Base-by-base conservation (phyloP, 1,284 basidiomycete species). In the Melampsora larici-populina region DNA sequence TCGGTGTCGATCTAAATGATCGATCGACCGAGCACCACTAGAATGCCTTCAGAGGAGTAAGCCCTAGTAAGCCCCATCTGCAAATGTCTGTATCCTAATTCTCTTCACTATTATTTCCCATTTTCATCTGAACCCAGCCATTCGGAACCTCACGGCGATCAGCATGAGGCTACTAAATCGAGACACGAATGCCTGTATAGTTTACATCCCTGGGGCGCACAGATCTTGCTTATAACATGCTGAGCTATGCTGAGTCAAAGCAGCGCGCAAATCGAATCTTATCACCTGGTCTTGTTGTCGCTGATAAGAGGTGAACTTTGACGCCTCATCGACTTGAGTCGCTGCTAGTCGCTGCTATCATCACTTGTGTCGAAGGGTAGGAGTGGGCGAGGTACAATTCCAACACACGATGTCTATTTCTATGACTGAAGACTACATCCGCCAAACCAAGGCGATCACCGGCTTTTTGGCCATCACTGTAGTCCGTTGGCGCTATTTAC, bases 401-500 rank as follows among this genome's bases (percentile, higher is more conserved):
- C 15, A 58, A 7, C 55, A n/a, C 21, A 58, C 8, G 55, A 58
- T 58, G 55, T 58, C 55, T 7, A 58, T n/a, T 58, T 58, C 18
- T 29, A 58, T 58, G 7, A 29, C n/a, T 24, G 21, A 24, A n/a
- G 21, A 58, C 55, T 58, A 58, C 55, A 24, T 58, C 15, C 55
- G 26, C 1, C 55, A 58, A 58, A 58, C 55, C 8, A 58, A 58
- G 26, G 55, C 55, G n/a, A 58, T 58, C 18, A 58, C 55, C 8
- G 55, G 55, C 55, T 58, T 58, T 29, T 29, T 58, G 13, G 55
- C 55, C 15, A 58, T 58, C 55, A 58, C 55, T 29, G 55, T 58
- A n/a, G 55, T 58, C 21, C 55, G 55, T 58, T 15, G 13, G 21
- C 55, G 13, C 1, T 24, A 7, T 9, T 15, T 13, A 58, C 21